Evolutionary conservation across 331 rosid species (phyloP).

Genomic region (Quercus phellos): DNA sequence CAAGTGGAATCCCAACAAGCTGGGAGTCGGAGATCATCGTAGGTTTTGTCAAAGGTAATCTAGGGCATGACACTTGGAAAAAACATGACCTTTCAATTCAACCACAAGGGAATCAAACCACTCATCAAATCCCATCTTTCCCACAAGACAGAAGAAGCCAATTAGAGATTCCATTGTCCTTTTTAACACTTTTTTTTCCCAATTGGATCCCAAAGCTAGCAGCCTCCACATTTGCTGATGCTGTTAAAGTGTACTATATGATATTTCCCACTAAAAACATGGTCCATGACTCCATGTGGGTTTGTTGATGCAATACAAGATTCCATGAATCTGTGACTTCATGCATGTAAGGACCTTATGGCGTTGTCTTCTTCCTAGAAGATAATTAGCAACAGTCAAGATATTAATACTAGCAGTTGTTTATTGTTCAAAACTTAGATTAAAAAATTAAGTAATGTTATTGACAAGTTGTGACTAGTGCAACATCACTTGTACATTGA

Average conservation of each 20-base stretch:
- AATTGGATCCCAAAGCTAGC: not conserved
- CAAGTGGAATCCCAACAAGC: not conserved
- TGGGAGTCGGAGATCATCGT: not conserved
- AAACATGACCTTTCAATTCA: not conserved
- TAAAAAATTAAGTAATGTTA: no score
- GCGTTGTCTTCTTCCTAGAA: not conserved
- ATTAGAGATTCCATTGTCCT: not conserved
- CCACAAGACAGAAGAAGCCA: not conserved
- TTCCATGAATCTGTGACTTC: not conserved
- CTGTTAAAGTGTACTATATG: not conserved
- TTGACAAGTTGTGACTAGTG: no score
- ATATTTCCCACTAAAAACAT: not conserved
- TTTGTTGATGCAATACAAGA: not conserved
- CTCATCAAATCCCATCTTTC: not conserved
- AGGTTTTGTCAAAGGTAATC: not conserved
- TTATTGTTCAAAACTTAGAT: not conserved
- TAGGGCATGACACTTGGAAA: constrained; percentile 1
- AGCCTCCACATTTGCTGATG: not conserved
- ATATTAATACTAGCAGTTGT: not conserved
- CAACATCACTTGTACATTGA: no score
- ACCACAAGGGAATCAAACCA: not conserved
- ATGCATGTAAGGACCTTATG: not conserved
- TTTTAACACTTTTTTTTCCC: not conserved
- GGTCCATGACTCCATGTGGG: not conserved
- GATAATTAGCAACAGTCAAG: not conserved